A percentile compares a stretch with the other conserved stretches of the same genome.
These are phyloP conservation scores for Spencermartinsiella europaea DNA, from an alignment of 805 yeast species.

Conservation along the genomic window DNA sequence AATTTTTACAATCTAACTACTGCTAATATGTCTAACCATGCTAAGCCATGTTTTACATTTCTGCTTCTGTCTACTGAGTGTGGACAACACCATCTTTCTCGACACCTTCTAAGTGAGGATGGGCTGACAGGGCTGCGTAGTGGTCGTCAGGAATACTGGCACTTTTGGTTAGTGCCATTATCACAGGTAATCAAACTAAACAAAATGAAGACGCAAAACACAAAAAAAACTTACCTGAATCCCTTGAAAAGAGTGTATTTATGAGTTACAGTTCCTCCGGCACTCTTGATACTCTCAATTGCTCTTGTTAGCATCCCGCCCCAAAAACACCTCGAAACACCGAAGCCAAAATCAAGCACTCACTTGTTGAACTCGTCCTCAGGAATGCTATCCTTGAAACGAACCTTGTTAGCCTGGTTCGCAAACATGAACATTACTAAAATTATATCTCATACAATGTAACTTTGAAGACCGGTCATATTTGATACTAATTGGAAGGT, in stretches of 20 bases:
- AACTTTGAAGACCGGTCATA: constrained; percentile 11
- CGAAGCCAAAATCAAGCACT: constrained; percentile 4
- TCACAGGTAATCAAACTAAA: not conserved
- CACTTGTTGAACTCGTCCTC: constrained; percentile 20
- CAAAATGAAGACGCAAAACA: not conserved
- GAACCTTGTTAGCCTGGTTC: constrained; percentile 14
- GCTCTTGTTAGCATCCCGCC: constrained; percentile 13
- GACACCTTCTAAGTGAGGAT: constrained; percentile 29
- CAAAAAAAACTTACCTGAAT: constrained; percentile 22
- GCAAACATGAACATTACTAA: not conserved
- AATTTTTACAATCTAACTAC: no score
- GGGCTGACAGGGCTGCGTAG: constrained; percentile 21
- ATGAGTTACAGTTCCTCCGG: constrained; percentile 27
- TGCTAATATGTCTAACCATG: no score
- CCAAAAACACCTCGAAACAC: not conserved
- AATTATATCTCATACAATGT: constrained; percentile 19
- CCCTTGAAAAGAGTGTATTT: constrained; percentile 34
- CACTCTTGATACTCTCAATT: constrained; percentile 17
- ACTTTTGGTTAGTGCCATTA: constrained; percentile 2
- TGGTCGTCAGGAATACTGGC: constrained; percentile 30
- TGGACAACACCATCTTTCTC: constrained; percentile 31
- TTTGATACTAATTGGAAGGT: no score
- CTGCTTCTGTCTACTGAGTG: constrained; percentile 19
- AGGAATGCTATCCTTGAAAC: constrained; percentile 20
- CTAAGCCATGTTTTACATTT: no score